phyloP scores from a whole-genome alignment of 1,284 basidiomycete species.

The Ustilago hordei region DNA sequence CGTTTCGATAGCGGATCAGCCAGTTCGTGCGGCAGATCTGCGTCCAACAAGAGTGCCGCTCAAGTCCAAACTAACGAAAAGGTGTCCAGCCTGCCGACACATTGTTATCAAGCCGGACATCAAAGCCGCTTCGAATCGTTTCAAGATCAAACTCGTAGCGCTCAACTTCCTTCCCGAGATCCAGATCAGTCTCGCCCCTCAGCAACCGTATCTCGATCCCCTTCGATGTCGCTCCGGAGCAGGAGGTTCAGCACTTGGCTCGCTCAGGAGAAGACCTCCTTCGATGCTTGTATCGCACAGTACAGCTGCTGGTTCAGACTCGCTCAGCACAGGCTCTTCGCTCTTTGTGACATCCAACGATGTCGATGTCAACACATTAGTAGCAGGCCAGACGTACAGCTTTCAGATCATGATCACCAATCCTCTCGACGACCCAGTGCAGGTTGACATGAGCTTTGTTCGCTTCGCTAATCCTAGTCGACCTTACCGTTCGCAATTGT shows the following conservation, averaged over 20 bases:
- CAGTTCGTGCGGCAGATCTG: slow-evolving; percentile 76
- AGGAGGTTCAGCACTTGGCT: slow-evolving; percentile 6
- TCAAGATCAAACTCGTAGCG: slow-evolving; percentile 97
- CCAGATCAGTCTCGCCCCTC: slow-evolving; percentile 68
- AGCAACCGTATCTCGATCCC: slow-evolving; percentile 37
- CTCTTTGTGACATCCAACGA: slow-evolving; percentile 18
- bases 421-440: slow-evolving; percentile 62
- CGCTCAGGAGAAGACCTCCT: slow-evolving; percentile 28
- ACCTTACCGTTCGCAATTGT: neutral
- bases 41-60: slow-evolving; percentile 88
- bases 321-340: slow-evolving; percentile 7
- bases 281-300: slow-evolving; percentile 14
- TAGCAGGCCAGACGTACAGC: slow-evolving; percentile 51
- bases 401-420: slow-evolving; percentile 57
- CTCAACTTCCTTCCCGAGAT: slow-evolving; percentile 91
- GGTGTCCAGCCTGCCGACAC: slow-evolving; percentile 92
- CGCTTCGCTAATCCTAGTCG: slow-evolving; percentile 26
- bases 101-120: slow-evolving; percentile 98
- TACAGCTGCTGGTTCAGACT: slow-evolving; percentile 5
- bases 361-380: slow-evolving; percentile 37
- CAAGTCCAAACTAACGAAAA: slow-evolving; percentile 91
- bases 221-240: slow-evolving; percentile 17
- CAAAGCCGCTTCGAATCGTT: slow-evolving; percentile 89
- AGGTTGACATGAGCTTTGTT: slow-evolving; percentile 46
- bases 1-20: slow-evolving; percentile 71